Evolutionary conservation across 192 early-diverging fungal genomes (phyloP).

Genomic region (Coemansia sp.): DNA sequence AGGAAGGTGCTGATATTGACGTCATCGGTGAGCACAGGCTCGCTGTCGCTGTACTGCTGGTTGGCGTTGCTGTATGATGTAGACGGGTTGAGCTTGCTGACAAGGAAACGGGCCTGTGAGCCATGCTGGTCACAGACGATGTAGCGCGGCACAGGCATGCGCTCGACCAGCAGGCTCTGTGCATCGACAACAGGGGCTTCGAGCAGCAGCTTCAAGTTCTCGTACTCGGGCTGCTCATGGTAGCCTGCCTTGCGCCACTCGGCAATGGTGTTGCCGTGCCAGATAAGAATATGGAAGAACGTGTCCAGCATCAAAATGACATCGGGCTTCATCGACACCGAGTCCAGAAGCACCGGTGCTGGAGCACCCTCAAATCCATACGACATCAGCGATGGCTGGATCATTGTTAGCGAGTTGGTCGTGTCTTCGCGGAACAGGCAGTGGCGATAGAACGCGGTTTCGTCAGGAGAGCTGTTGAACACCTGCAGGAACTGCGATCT

Average conservation of each 20-base stretch:
- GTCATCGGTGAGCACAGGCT: constrained; percentile 97
- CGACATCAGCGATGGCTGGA: constrained; percentile 94
- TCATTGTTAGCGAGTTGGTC: constrained; percentile 98
- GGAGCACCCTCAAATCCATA: constrained; percentile 85
- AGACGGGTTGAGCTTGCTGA: constrained; percentile 97
- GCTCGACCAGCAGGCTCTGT: constrained; percentile 88
- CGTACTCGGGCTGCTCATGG: constrained; percentile 92
- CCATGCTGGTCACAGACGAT: constrained; percentile 95
- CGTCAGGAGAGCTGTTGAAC: constrained; percentile 98
- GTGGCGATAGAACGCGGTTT: constrained; percentile 85
- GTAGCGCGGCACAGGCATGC: constrained; percentile 97
- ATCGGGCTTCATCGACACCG: constrained; percentile 96
- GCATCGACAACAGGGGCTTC: constrained; percentile 89
- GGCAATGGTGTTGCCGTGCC: constrained; percentile 97
- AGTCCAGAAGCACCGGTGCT: constrained; percentile 92
- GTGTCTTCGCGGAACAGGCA: constrained; percentile 93
- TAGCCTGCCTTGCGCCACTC: constrained; percentile 95
- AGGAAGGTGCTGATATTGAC: constrained; percentile 97
- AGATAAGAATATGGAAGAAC: constrained; percentile 99
- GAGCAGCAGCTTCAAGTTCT: constrained; percentile 88
- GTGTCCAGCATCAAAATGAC: constrained; percentile 91
- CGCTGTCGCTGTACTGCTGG: constrained; percentile 77
- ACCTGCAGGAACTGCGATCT: constrained; percentile 97
- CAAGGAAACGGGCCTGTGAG: constrained; percentile 96
- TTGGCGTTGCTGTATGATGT: constrained; percentile 83